Evolutionary conservation across 2,329 filamentous ascomycete species (phyloP).

Genomic region (Aspergillus intermedius): DNA sequence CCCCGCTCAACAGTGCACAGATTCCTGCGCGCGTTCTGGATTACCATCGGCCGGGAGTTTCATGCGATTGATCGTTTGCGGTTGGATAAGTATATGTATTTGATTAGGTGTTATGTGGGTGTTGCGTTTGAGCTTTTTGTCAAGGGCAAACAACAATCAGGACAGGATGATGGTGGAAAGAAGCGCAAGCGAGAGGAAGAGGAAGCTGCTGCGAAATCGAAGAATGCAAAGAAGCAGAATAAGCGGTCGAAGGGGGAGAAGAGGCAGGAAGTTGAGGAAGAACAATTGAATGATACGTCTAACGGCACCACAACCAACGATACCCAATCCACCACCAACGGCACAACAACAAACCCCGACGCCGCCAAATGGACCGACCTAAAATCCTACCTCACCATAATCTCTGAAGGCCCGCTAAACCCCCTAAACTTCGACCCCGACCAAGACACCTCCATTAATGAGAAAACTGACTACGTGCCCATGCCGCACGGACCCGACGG

Average conservation of each 20-base stretch:
- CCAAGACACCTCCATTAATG: slow-evolving; percentile 19
- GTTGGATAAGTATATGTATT: slow-evolving; percentile 87
- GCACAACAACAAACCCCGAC: slow-evolving; percentile 4
- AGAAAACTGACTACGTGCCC: slow-evolving; percentile 21
- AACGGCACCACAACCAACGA: neutral
- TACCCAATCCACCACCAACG: neutral
- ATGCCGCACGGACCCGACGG: slow-evolving; percentile 67
- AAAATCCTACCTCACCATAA: slow-evolving; percentile 32
- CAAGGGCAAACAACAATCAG: slow-evolving; percentile 17
- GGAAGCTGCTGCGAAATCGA: slow-evolving; percentile 10
- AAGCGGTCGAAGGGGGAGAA: slow-evolving; percentile 14
- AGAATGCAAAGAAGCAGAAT: slow-evolving; percentile 26
- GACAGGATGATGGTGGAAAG: slow-evolving; percentile 14
- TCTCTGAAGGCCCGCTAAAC: slow-evolving; percentile 35
- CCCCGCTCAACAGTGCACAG: slow-evolving; percentile 41
- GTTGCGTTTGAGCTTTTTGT: slow-evolving; percentile 54
- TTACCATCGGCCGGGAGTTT: slow-evolving; percentile 64
- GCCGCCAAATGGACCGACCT: slow-evolving; percentile 26
- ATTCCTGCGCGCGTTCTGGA: slow-evolving; percentile 62
- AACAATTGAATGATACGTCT: slow-evolving; percentile 9
- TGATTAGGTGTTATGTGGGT: slow-evolving; percentile 71
- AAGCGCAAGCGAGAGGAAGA: slow-evolving; percentile 27
- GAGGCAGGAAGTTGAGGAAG: slow-evolving; percentile 16
- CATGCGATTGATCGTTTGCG: slow-evolving; percentile 64
- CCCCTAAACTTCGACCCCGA: slow-evolving; percentile 35